Evolutionary conservation across 2,329 filamentous ascomycete genomes (phyloP), one percentile per base, ranked within the genome.

Genomic region (Aspergillus brunneoviolaceus): DNA sequence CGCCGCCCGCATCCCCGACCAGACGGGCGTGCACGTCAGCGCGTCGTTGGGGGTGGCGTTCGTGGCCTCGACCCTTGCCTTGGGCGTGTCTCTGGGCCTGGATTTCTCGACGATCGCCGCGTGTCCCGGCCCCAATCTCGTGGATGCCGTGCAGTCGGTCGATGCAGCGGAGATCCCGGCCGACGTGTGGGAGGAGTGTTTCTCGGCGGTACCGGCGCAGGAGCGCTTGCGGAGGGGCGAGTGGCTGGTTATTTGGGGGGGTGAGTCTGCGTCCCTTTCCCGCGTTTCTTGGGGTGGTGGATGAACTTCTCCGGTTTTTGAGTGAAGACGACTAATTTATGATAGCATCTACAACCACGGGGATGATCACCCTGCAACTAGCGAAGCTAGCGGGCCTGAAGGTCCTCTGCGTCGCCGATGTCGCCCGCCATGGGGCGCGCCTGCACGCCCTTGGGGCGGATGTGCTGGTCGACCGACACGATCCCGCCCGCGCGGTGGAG

Each of bases 221-320:
- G 87, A 90, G 63, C 77, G 86, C 9, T 83, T 86, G 1, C 77
- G 78, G 48, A 66, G 74, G 0, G 88, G 87, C 0, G 89, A 92
- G 61, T 92, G 88, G 84, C 75, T 92, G 45, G 86, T 85, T 1
- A 85, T 92, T 51, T 92, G 89, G 89, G 89, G 89, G 59, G 89
- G 85, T 80, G 65, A 69, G 78, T 65, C n/a, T 6, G 16, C 11
- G 48, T 21, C 16, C 25, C 29, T 5, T 23, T 21, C n/a, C 29
- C 4, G 4, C 23, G 23, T 23, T 23, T 23, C 23, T 23, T 23
- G 23, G 23, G 23, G 23, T 23, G 4, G 23, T 23, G 23, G 23
- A 23, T 23, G 23, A 5, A 23, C 23, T 23, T 23, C 4, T 23
- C 4, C 23, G 23, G 23, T 23, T 23, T 3, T 23, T 23, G 23